Evolutionary conservation across 2,329 filamentous ascomycete genomes (phyloP).

Genomic region (Verticillium longisporum): DNA sequence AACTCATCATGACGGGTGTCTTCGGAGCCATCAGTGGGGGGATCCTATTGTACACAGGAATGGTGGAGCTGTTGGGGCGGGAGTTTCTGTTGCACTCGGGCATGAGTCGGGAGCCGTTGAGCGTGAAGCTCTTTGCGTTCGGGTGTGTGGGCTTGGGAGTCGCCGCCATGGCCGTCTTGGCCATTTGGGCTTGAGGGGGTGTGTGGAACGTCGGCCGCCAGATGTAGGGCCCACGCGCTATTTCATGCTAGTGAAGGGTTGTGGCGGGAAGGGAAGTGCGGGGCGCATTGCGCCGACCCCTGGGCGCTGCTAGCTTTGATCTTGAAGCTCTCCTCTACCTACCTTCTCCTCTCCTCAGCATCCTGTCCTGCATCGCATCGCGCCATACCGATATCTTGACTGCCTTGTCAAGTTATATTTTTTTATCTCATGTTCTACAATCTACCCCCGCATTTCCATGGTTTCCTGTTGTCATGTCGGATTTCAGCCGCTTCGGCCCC

Average conservation of each 20-base stretch:
- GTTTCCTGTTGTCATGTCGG: no score
- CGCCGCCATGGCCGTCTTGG: slow-evolving; percentile 71
- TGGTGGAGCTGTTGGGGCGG: slow-evolving; percentile 88
- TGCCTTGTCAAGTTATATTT: no score
- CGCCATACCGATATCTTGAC: no score
- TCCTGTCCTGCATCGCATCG: no score
- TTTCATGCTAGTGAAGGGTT: no score
- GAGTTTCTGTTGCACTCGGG: slow-evolving; percentile 92
- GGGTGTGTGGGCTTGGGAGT: slow-evolving; percentile 67
- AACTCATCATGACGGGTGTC: slow-evolving; percentile 72
- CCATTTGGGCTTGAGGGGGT: slow-evolving; percentile 65
- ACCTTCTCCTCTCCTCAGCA: no score
- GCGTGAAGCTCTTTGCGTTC: slow-evolving; percentile 63
- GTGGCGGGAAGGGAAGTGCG: not conserved
- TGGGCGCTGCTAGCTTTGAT: no score
- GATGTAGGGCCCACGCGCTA: not conserved
- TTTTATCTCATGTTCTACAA: no score
- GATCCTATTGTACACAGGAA: slow-evolving; percentile 84
- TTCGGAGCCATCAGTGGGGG: slow-evolving; percentile 85
- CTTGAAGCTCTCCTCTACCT: no score
- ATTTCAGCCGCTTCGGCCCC: not conserved
- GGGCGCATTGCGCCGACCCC: not conserved
- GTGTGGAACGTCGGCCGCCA: not conserved
- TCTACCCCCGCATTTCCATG: no score
- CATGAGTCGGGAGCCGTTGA: slow-evolving; percentile 69